Base-by-base conservation (phyloP, 371 early-diverging fungal genomes). In the Mucor racemosus region DNA sequence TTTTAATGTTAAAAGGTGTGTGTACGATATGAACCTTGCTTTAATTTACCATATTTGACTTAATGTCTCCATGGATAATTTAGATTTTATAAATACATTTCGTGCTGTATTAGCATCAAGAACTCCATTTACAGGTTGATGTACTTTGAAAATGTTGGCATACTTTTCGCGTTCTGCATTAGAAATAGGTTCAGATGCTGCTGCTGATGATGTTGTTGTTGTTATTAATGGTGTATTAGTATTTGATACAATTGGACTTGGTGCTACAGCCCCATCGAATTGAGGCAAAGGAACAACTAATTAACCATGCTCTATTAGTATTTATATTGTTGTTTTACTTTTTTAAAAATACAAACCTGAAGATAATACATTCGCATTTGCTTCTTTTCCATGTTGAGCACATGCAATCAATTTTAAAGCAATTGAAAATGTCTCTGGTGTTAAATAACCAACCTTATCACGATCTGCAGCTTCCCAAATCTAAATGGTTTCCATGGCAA, bases 311-410 rank as follows among this genome's bases (percentile, higher is more conserved):
- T 11, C n/a, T 38, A 38, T 31, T 41, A 14, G 8, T 34, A 58
- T 55, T 19, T 17, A 26, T 26, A 26, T 26, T n/a, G 10, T 26
- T 21, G 39, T 38, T 38, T 7, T 11, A 1, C 7, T 38, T 11
- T 15, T 35, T 31, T 39, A 1, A 7, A 19, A 6, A 39, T 13
- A 34, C 56, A 15, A 15, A 78, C 80, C 59, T 34, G 80, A 80
- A 11, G 77, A 68, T 19, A 82, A 64, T 26, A 82, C 65, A 31
- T 76, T 76, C 1, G 75, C 68, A 11, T 59, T 40, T 15, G 73
- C 75, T n/a, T 78, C 78, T 66, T 76, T 69, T n/a, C 92, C 93
- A 62, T 85, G 86, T 70, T 97, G 97, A 21, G 72, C 72, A 60
- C 77, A 77, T 13, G 77, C 74, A 55, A 77, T 77, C 39, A 77